Percentiles rank a stretch among this genome's conserved stretches.
These are phyloP conservation scores for Torulaspora franciscae DNA, from an alignment of 805 yeast genomes.

Conservation along the genomic window DNA sequence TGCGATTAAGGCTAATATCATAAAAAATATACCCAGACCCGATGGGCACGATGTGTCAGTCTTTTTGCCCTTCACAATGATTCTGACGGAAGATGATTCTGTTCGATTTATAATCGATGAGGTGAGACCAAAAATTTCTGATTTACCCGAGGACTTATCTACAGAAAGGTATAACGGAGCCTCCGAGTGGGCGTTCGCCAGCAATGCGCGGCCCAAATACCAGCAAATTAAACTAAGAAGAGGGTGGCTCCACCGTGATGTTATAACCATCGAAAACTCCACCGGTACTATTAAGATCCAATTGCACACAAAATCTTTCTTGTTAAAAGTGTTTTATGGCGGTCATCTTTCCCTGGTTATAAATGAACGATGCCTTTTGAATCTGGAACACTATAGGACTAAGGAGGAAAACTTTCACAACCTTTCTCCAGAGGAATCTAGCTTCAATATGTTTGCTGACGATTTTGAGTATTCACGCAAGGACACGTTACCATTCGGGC, in stretches of 20 bases:
- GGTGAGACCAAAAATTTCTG: conserved; percentile 34
- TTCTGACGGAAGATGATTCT: conserved; percentile 47
- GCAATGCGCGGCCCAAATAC: conserved; percentile 14
- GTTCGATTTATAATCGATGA: conserved; percentile 69
- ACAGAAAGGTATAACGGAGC: conserved; percentile 58
- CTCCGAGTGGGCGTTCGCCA: conserved; percentile 51
- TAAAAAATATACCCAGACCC: conserved; percentile 39
- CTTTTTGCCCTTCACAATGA: conserved; percentile 52
- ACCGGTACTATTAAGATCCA: conserved; percentile 7
- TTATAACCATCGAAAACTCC: conserved; percentile 7
- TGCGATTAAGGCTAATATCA: conserved; percentile 42
- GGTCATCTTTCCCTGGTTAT: conserved; percentile 48
- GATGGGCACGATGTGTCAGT: conserved; percentile 35
- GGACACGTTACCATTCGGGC: conserved; percentile 74
- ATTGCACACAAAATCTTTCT: conserved; percentile 9
- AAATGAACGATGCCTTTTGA: conserved; percentile 67
- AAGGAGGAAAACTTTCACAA: conserved; percentile 40
- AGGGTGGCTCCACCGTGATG: conserved; percentile 7
- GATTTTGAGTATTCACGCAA: conserved; percentile 57
- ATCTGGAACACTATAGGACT: conserved; percentile 75
- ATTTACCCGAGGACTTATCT: conserved; percentile 32
- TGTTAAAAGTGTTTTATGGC: conserved; percentile 44
- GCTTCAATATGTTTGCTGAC: conserved; percentile 66
- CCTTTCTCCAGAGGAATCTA: conserved; percentile 54
- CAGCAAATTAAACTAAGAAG: conserved; percentile 1